phyloP scores from a whole-genome alignment of 2,329 filamentous ascomycete species.

The Raffaelea arxii region DNA sequence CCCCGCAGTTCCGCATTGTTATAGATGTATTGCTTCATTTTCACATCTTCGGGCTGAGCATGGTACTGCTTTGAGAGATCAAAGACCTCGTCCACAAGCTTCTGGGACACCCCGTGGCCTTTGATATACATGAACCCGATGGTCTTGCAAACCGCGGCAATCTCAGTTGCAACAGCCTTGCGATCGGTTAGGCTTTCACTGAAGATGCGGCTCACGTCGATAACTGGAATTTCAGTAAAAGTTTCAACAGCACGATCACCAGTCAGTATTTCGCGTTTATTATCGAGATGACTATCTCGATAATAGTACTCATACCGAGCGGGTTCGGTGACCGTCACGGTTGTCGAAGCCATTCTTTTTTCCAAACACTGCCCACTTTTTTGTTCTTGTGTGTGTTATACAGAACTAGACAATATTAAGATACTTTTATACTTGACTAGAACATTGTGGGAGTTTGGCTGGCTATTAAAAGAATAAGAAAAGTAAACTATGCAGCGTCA shows the following conservation, averaged over 20 bases:
- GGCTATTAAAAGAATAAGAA: too few relatives aligned
- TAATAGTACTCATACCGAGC: constrained; percentile 8
- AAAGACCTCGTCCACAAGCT: constrained; percentile 20
- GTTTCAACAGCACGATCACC: constrained; percentile 4
- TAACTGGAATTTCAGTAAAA: constrained; percentile 6
- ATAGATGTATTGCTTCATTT: constrained; percentile 17
- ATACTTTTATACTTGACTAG: too few relatives aligned
- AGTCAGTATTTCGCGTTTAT: constrained; percentile 8
- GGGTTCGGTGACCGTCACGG: not conserved
- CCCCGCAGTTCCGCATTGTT: constrained; percentile 6
- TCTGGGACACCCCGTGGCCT: constrained; percentile 19
- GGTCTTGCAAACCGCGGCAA: constrained; percentile 13
- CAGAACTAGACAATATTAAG: too few relatives aligned
- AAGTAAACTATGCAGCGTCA: too few relatives aligned
- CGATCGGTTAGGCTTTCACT: constrained; percentile 1
- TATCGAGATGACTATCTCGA: constrained; percentile 7
- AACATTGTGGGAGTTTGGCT: too few relatives aligned
- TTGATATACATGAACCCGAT: constrained; percentile 23
- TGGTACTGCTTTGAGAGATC: constrained; percentile 20
- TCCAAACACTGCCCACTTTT: too few relatives aligned
- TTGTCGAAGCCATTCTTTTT: not conserved
- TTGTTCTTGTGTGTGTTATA: too few relatives aligned
- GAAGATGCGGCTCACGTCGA: constrained; percentile 7
- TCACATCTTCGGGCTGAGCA: constrained; percentile 20
- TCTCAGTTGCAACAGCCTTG: constrained; percentile 3